Conservation (phyloP, 2,329 filamentous ascomycete species). For the Mariannaea sp. region DNA sequence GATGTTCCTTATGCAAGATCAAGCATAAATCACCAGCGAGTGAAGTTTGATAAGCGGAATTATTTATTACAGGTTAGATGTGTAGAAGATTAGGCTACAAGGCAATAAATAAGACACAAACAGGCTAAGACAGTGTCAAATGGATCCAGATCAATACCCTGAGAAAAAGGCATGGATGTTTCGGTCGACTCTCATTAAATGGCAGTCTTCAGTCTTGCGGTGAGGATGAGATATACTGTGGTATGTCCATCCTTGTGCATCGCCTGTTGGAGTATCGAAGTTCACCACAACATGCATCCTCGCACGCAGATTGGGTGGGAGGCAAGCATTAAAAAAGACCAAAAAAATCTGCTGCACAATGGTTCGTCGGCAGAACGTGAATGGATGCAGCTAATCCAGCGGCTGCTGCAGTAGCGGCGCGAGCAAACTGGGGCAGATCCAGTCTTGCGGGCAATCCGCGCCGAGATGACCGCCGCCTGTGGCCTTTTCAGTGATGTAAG, state of each 20-base stretch:
- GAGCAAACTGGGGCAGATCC: constrained; percentile 25
- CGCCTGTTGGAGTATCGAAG: not conserved
- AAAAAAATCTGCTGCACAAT: constrained; percentile 11
- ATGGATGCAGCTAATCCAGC: constrained; percentile 28
- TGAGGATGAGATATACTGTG: constrained; percentile 8
- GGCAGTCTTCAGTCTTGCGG: constrained; percentile 13
- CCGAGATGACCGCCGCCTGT: constrained; percentile 28
- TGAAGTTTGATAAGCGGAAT: not conserved
- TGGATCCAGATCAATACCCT: not conserved
- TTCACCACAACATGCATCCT: constrained; percentile 3
- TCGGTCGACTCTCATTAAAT: constrained; percentile 6
- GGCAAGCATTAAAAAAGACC: constrained; percentile 1
- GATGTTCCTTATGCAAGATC: constrained; percentile 1
- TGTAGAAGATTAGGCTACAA: not conserved
- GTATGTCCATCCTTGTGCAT: not conserved
- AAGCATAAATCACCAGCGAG: not conserved
- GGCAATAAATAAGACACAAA: not conserved
- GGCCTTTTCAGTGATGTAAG: constrained; percentile 1
- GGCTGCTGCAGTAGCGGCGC: constrained; percentile 35
- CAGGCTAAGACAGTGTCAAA: constrained; percentile 1
- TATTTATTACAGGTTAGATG: not conserved
- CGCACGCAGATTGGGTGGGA: constrained; percentile 10
- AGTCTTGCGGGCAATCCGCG: constrained; percentile 29
- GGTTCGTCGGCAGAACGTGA: constrained; percentile 12
- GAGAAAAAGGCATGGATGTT: constrained; percentile 5